phyloP scores from a whole-genome alignment of 257 asterid genomes.

The Lycium ferocissimum region DNA sequence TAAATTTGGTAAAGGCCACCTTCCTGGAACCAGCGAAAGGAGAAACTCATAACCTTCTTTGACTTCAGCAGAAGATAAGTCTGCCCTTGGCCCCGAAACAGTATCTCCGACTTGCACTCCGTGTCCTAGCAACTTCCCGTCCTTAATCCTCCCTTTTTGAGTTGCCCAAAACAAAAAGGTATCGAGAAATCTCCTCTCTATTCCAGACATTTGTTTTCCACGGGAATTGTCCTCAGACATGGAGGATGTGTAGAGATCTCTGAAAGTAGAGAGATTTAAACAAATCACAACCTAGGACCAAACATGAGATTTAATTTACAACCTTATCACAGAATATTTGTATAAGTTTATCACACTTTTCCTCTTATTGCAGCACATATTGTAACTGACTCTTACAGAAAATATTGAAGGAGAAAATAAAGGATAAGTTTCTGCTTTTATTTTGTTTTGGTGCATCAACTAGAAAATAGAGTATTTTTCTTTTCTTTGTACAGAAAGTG shows the following conservation, averaged over 20 bases:
- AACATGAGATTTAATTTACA: no score
- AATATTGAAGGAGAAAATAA: no score
- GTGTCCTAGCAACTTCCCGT: conserved; percentile 13
- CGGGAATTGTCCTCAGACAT: conserved; percentile 23
- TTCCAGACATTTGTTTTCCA: not conserved
- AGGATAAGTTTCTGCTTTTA: no score
- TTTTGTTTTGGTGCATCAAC: no score
- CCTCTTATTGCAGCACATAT: no score
- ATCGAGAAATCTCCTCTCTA: not conserved
- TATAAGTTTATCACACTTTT: no score
- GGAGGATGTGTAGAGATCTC: not conserved
- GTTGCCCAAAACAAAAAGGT: conserved; percentile 9
- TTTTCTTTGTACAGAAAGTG: no score
- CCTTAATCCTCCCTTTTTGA: conserved; percentile 4
- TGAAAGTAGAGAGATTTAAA: not conserved
- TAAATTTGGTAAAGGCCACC: conserved; percentile 16
- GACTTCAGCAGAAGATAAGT: not conserved
- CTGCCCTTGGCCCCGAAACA: not conserved
- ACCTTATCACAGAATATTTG: no score
- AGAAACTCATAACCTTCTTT: conserved; percentile 24
- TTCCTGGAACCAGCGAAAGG: conserved; percentile 16
- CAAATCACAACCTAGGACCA: not conserved
- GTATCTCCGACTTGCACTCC: conserved; percentile 1
- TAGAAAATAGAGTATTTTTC: no score
- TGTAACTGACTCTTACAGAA: no score